Evolutionary conservation across 2,329 filamentous ascomycete genomes (phyloP).

Genomic region (Colletotrichum musae): DNA sequence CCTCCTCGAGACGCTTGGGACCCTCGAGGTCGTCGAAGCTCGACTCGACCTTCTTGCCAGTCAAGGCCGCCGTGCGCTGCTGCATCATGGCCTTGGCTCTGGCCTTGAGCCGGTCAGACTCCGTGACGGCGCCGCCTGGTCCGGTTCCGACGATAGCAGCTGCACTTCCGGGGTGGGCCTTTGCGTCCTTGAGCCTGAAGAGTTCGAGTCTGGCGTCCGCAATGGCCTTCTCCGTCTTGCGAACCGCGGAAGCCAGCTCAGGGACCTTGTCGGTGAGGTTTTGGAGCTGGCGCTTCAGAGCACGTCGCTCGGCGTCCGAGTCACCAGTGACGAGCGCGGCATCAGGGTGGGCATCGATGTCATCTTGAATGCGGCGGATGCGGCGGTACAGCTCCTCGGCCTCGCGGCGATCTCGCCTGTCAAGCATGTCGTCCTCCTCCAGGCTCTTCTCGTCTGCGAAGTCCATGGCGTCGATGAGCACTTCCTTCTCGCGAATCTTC

Average conservation of each 20-base stretch:
- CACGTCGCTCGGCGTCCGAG: slow-evolving; percentile 88
- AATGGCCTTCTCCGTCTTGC: slow-evolving; percentile 91
- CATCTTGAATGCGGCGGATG: slow-evolving; percentile 91
- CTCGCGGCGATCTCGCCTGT: slow-evolving; percentile 90
- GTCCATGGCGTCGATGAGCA: slow-evolving; percentile 95
- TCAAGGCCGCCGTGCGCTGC: slow-evolving; percentile 91
- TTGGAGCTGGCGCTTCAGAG: slow-evolving; percentile 91
- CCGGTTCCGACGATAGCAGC: slow-evolving; percentile 91
- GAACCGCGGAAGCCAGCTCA: slow-evolving; percentile 91
- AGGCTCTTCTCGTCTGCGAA: slow-evolving; percentile 91
- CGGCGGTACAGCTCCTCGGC: slow-evolving; percentile 95
- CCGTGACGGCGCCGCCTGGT: slow-evolving; percentile 89
- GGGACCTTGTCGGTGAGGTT: slow-evolving; percentile 90
- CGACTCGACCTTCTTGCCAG: slow-evolving; percentile 82
- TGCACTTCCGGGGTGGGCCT: slow-evolving; percentile 87
- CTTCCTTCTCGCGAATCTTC: slow-evolving; percentile 93
- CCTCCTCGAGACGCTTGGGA: slow-evolving; percentile 88
- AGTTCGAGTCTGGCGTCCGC: slow-evolving; percentile 92
- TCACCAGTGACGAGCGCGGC: slow-evolving; percentile 78
- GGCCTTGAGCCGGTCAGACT: slow-evolving; percentile 94
- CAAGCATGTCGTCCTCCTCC: slow-evolving; percentile 93
- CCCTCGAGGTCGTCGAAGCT: slow-evolving; percentile 82
- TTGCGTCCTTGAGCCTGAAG: slow-evolving; percentile 94
- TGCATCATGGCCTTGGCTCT: slow-evolving; percentile 99
- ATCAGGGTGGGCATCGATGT: slow-evolving; percentile 93